Evolutionary conservation across 768 basidiomycete genomes (phyloP), one percentile per base, ranked within the genome.

Genomic region (Candolleomyces efflorescens): DNA sequence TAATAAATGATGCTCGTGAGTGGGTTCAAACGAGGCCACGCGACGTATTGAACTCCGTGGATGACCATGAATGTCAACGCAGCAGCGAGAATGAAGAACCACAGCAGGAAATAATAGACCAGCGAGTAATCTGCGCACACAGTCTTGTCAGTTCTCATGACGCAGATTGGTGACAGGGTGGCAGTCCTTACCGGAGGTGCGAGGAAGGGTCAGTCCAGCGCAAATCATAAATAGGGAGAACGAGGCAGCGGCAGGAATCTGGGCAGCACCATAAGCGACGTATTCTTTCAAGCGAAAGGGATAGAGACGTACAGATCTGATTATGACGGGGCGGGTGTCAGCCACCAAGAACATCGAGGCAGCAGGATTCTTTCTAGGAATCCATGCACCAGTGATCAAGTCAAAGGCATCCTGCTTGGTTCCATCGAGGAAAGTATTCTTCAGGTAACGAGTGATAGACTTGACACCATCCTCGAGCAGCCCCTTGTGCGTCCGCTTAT

Each of bases 371-470:
- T 83, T 86, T 61, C 84, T 81, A n/a, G 95, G 91, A 36, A 85
- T 78, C 92, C 94, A 99, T 7, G 81, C 78, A 3, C 97, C 97
- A 22, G 94, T 94, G 59, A 99, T 78, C 57, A 99, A 79, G 69
- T 99, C 97, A 67, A 90, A 97, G 9, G 91, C 94, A 72, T 99
- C 97, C 86, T 96, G 94, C 66, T 95, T 78, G 51, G 94, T 81
- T 6, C 97, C 97, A 69, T 99, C 97, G 61, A 97, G 90, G 74
- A 92, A 92, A 68, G 96, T 98, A 77, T 98, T 98, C 79, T 89
- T 94, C 63, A 97, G 67, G 67, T 98, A 99, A 60, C 97, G 83
- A 73, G 84, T 77, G 0, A 84, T 69, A 22, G 89, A 88, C 69
- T 98, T 98, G 71, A 83, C 78, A 0, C 91, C 91, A 71, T 99